Base-by-base conservation (phyloP, 306 rosid species). In the Gastrolobium bilobum region DNA sequence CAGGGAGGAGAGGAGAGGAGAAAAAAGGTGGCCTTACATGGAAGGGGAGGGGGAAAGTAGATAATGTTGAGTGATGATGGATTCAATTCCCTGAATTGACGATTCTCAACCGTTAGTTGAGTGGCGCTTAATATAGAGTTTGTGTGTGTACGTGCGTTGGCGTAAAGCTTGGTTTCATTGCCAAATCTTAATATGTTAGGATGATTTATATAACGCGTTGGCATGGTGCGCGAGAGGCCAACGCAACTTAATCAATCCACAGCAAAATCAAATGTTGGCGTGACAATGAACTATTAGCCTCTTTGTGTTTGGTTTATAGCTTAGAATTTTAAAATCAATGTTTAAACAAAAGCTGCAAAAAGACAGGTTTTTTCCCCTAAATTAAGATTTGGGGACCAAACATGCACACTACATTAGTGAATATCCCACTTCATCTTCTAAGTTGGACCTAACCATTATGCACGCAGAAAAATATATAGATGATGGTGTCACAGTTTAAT, bases 51-150 rank as follows among this genome's bases (percentile, higher is more conserved):
- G n/a, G n/a, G n/a, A n/a, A n/a, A n/a, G 29, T 4, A 10, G 46
- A 66, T 68, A 60, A 75, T 68, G 65, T 48, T 59, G 76, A 75
- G 40, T 57, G 76, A 75, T 75, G 65, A 81, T 75, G 73, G 20
- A 42, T 60, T 81, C 42, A 60, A 31, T 82, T 9, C 39, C 66
- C 10, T 60, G 42, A 8, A 70, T 71, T 62, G 60, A 34, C 33
- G 56, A 79, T 65, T 82, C 69, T 62, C 50, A 73, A 83, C 88
- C 85, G 76, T 70, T 59, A 35, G 66, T 59, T 69, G 26, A 30
- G 38, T 57, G 68, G 75, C 56, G 76, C 96, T 88, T 82, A 84
- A 89, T 80, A 66, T 90, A 82, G 92, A 38, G 8, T 13, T 38
- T 30, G 34, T 47, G 38, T 15, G 38, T 1, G 5, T 60, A 51